A percentile compares a stretch with the other conserved stretches of the same genome.
These are phyloP conservation scores for Quillaja saponaria DNA, from an alignment of 306 rosid genomes.

Conservation along the genomic window DNA sequence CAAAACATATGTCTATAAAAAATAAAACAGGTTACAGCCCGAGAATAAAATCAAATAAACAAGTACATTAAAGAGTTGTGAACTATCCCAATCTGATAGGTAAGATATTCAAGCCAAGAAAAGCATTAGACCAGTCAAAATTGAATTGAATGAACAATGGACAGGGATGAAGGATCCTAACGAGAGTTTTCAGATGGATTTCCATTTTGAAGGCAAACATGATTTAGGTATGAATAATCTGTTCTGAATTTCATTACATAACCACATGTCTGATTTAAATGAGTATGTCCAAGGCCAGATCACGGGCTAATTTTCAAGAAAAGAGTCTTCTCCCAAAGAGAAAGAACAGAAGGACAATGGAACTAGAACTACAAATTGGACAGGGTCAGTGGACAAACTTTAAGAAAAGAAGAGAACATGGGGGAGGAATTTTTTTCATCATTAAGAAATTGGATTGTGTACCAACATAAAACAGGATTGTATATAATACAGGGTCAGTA, in stretches of 20 bases:
- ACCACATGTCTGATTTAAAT: too few species aligned
- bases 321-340: neutral
- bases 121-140: slow-evolving; percentile 23
- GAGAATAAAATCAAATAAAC: slow-evolving; percentile 24
- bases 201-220: slow-evolving; percentile 12
- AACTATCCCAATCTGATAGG: neutral
- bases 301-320: neutral
- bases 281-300: neutral
- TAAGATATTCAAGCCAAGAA: slow-evolving; percentile 6
- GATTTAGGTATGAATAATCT: too few species aligned
- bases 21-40: slow-evolving; percentile 27
- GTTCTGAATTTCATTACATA: too few species aligned
- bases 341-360: neutral
- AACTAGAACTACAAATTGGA: neutral
- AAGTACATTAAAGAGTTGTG: slow-evolving; percentile 20
- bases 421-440: neutral
- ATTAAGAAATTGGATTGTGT: neutral
- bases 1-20: slow-evolving; percentile 89
- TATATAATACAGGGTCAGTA: neutral
- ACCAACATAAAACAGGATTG: neutral
- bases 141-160: slow-evolving; percentile 18
- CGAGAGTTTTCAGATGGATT: neutral
- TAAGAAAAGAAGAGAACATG: too few species aligned
- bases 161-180: slow-evolving; percentile 13
- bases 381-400: neutral